Evolutionary conservation across 257 asterid genomes (phyloP).

Genomic region (Penstemon davidsonii): DNA sequence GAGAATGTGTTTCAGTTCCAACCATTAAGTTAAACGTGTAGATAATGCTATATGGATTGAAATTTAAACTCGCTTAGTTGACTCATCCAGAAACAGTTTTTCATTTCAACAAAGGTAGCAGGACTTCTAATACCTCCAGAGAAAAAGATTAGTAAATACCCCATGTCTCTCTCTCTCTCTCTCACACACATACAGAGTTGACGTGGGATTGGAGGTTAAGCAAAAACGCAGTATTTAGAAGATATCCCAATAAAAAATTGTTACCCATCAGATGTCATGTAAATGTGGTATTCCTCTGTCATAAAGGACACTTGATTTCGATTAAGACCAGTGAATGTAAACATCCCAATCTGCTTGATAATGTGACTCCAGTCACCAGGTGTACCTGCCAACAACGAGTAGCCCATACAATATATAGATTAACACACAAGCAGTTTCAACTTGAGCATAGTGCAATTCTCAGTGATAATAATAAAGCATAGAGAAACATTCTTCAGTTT

Average conservation of each 20-base stretch:
- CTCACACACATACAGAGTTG: not conserved
- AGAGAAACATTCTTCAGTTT: not conserved
- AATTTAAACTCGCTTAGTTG: not conserved
- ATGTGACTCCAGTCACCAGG: constrained; percentile 99
- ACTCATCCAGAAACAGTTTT: not conserved
- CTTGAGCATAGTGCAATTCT: not conserved
- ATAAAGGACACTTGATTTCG: constrained; percentile 78
- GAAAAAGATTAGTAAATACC: not conserved
- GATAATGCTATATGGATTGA: not conserved
- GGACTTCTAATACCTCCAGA: not conserved
- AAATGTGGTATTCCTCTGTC: constrained; percentile 89
- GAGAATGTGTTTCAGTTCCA: not conserved
- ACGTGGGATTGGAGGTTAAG: not conserved
- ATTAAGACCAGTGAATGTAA: constrained; percentile 91
- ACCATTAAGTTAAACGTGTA: not conserved
- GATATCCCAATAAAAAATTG: constrained; percentile 3
- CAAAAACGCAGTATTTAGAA: not conserved
- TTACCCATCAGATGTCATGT: constrained; percentile 98
- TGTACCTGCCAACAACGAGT: constrained; percentile 58
- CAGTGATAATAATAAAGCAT: not conserved
- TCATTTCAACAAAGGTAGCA: not conserved
- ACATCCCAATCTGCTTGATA: constrained; percentile 98
- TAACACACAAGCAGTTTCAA: constrained; percentile 3
- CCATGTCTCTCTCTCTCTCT: not conserved
- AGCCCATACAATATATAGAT: not conserved